phyloP scores from a whole-genome alignment of 148 eudicot genomes.

The Vaccinium macrocarpon region DNA sequence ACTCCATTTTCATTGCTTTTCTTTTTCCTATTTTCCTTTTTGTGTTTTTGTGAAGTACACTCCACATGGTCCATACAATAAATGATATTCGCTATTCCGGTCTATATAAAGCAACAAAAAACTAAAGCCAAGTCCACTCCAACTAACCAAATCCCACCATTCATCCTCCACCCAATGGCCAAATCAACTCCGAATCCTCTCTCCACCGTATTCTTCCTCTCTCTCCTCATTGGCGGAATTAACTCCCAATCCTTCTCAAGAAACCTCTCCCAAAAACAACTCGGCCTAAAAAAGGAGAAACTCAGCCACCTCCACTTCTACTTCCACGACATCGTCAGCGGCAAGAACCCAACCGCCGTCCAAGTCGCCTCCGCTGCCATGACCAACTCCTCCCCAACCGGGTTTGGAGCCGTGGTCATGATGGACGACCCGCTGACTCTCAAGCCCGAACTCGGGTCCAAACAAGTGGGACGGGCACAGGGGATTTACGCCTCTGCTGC shows the following conservation, averaged over 20 bases:
- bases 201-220: conserved; percentile 15
- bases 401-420: conserved; percentile 19
- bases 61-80: no score
- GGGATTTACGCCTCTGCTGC: conserved; percentile 26
- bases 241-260: conserved; percentile 27
- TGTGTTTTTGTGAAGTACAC: no score
- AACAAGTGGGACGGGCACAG: conserved; percentile 27
- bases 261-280: conserved; percentile 20
- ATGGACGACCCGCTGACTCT: conserved; percentile 21
- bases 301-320: conserved; percentile 46
- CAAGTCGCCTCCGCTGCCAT: conserved; percentile 21
- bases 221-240: neutral
- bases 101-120: no score
- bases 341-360: conserved; percentile 31
- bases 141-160: no score
- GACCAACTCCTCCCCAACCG: conserved; percentile 9
- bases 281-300: conserved; percentile 31
- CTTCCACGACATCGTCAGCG: conserved; percentile 45
- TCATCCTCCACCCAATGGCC: conserved; percentile 13
- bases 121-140: no score
- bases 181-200: neutral
- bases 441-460: conserved; percentile 15
- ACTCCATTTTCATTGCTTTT: no score
- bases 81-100: no score
- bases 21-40: no score